phyloP scores from a whole-genome alignment of 1,139 yeast species.

The Debaryomyces udenii region DNA sequence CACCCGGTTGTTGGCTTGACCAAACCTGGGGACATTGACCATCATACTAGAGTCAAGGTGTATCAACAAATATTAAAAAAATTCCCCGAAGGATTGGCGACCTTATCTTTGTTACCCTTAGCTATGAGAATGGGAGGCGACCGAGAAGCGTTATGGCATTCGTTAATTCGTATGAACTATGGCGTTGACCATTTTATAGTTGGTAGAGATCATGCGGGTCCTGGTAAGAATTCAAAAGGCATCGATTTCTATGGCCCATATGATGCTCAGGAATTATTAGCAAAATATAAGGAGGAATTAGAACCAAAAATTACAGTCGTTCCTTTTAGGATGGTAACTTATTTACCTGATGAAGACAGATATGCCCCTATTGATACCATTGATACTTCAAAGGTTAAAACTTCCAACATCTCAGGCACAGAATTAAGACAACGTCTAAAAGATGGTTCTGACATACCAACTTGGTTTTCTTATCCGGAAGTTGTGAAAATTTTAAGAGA shows the following conservation, averaged over 20 bases:
- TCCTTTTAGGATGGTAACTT: slow-evolving; percentile 96
- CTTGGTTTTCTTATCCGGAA: slow-evolving; percentile 97
- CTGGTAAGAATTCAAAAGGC: slow-evolving; percentile 91
- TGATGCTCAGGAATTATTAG: slow-evolving; percentile 91
- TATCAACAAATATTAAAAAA: slow-evolving; percentile 89
- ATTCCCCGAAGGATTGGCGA: slow-evolving; percentile 92
- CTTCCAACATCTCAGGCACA: slow-evolving; percentile 93
- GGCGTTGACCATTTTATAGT: slow-evolving; percentile 98
- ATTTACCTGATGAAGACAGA: slow-evolving; percentile 92
- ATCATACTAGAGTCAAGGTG: slow-evolving; percentile 94
- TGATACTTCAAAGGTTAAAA: slow-evolving; percentile 68
- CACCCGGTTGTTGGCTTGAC: slow-evolving; percentile 98
- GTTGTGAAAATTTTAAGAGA: slow-evolving; percentile 90
- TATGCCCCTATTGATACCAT: slow-evolving; percentile 95
- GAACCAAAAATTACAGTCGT: slow-evolving; percentile 75
- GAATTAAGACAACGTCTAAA: slow-evolving; percentile 87
- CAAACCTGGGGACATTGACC: slow-evolving; percentile 97
- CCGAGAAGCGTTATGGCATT: slow-evolving; percentile 98
- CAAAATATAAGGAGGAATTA: slow-evolving; percentile 71
- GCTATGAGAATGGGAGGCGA: slow-evolving; percentile 99
- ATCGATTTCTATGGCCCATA: slow-evolving; percentile 96
- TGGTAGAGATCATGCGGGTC: slow-evolving; percentile 98
- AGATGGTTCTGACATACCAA: slow-evolving; percentile 88
- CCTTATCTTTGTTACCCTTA: slow-evolving; percentile 82
- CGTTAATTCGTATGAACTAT: slow-evolving; percentile 91